Percentiles rank a stretch among this genome's conserved stretches.
phyloP scores from a whole-genome alignment of 352 stramenopile genomes.

The Phytopythium aichiense region DNA sequence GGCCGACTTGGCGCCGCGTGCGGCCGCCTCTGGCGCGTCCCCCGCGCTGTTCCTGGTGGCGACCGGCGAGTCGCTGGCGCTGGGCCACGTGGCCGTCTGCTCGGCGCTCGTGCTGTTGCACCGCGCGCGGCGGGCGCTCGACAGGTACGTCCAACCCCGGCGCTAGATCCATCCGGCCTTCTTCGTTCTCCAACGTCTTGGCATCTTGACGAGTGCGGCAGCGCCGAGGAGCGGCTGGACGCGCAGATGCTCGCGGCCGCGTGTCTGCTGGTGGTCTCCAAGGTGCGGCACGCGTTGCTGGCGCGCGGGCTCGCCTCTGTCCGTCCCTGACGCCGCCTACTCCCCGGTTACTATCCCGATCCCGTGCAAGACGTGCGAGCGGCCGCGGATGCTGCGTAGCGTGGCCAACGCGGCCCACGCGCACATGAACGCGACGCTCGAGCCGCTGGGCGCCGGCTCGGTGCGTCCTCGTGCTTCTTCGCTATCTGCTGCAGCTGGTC shows the following conservation, averaged over 20 bases:
- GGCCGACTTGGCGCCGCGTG: not conserved
- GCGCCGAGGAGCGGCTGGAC: not conserved
- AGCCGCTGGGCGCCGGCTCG: slow-evolving; percentile 27
- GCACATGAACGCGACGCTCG: slow-evolving; percentile 17
- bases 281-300: slow-evolving; percentile 7
- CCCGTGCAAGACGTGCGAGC: slow-evolving; percentile 30
- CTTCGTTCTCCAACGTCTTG: not conserved
- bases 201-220: not conserved
- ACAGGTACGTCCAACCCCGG: not conserved
- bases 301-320: not conserved
- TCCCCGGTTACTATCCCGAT: too few relatives aligned
- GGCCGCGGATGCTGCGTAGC: slow-evolving; percentile 39
- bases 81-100: slow-evolving; percentile 1
- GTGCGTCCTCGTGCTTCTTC: slow-evolving; percentile 10
- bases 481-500: not conserved
- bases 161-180: too few relatives aligned
- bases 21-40: not conserved
- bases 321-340: not conserved
- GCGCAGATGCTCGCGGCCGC: slow-evolving; percentile 8
- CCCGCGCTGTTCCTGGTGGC: slow-evolving; percentile 4
- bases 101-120: slow-evolving; percentile 7
- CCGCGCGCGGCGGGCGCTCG: not conserved
- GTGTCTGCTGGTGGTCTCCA: slow-evolving; percentile 14
- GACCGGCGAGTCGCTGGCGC: slow-evolving; percentile 6
- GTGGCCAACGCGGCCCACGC: slow-evolving; percentile 51